phyloP scores from a whole-genome alignment of 2,329 filamentous ascomycete genomes.

The Aspergillus sp. region DNA sequence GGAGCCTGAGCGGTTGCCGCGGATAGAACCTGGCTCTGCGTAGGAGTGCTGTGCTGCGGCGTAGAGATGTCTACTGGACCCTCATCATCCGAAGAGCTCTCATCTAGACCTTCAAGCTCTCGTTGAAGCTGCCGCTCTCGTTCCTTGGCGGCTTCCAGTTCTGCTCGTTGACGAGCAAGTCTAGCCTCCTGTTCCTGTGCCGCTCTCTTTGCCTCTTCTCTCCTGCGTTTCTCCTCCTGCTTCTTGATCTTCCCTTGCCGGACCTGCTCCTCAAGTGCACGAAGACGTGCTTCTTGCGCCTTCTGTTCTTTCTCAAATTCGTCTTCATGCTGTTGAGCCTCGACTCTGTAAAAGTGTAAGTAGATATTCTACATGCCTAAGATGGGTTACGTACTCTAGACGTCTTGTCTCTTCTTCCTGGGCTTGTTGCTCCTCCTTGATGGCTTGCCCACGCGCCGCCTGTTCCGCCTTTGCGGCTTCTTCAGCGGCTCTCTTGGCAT shows the following conservation, averaged over 20 bases:
- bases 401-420: conserved; percentile 74
- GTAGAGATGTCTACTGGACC: conserved; percentile 72
- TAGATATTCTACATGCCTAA: neutral
- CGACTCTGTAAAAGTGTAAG: conserved; percentile 62
- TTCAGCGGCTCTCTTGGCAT: conserved; percentile 61
- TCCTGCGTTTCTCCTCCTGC: conserved; percentile 90
- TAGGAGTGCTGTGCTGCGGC: conserved; percentile 63
- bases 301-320: conserved; percentile 80
- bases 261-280: conserved; percentile 91
- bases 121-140: conserved; percentile 86
- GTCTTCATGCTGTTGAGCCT: conserved; percentile 75
- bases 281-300: conserved; percentile 79
- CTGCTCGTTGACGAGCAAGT: conserved; percentile 81
- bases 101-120: conserved; percentile 79
- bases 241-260: conserved; percentile 92
- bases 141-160: conserved; percentile 89
- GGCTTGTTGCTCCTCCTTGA: conserved; percentile 70
- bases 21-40: conserved; percentile 60
- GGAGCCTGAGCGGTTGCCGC: conserved; percentile 23
- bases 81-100: conserved; percentile 81
- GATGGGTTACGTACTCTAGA: conserved; percentile 73
- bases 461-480: conserved; percentile 68
- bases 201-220: conserved; percentile 84
- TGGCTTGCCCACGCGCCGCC: conserved; percentile 58
- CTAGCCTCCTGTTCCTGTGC: conserved; percentile 86